Conservation (phyloP, 106 monocot species). For the Dendrobium huoshanense region DNA sequence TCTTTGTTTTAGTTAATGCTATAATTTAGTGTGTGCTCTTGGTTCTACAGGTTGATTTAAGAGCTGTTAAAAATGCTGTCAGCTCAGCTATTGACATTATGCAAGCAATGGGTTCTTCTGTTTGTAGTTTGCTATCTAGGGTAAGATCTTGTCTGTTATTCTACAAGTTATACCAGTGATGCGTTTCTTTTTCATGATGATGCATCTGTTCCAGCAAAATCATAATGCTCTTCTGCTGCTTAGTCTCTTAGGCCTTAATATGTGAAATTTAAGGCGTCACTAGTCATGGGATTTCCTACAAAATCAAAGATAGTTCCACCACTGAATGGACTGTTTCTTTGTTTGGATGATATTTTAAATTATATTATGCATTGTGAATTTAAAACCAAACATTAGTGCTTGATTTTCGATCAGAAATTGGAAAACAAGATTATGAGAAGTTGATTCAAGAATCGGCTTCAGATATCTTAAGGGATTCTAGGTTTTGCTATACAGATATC, state of each 20-base stretch:
- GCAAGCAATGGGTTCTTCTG: slow-evolving; percentile 66
- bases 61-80: slow-evolving; percentile 50
- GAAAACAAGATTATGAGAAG: too few species aligned
- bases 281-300: not conserved
- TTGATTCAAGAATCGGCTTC: too few species aligned
- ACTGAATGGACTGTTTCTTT: not conserved
- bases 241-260: not conserved
- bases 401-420: too few species aligned
- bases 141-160: slow-evolving; percentile 25
- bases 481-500: too few species aligned
- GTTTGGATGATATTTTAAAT: not conserved
- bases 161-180: not conserved
- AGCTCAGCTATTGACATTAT: slow-evolving; percentile 77
- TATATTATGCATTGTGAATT: not conserved
- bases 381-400: not conserved
- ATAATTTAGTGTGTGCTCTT: not conserved
- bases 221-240: not conserved
- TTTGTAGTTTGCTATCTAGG: slow-evolving; percentile 51
- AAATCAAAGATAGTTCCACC: not conserved
- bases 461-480: too few species aligned
- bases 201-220: not conserved
- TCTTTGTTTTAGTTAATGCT: not conserved
- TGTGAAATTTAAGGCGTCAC: not conserved
- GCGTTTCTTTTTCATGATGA: too few species aligned
- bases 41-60: slow-evolving; percentile 39